These are phyloP conservation scores for Fraxinus cuspidata DNA, from an alignment of 257 asterid species.

Conservation along the genomic window DNA sequence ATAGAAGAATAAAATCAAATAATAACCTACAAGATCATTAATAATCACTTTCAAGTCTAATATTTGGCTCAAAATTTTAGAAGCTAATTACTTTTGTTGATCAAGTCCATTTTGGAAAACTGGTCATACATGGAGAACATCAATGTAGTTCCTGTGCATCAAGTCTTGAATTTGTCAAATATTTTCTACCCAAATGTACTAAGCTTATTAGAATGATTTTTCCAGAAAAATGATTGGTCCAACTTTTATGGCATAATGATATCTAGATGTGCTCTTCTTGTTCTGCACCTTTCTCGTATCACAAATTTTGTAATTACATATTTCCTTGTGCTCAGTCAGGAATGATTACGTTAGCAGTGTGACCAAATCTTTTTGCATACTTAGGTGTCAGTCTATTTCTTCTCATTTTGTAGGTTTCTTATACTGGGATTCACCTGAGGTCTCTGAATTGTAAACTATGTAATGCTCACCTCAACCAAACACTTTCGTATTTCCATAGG, in stretches of 20 bases:
- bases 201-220: neutral
- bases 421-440: too few relatives aligned
- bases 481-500: too few relatives aligned
- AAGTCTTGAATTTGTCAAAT: neutral
- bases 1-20: conserved; percentile 12
- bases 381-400: too few relatives aligned
- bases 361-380: too few relatives aligned
- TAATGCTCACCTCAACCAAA: too few relatives aligned
- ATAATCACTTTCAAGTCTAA: neutral
- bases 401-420: too few relatives aligned
- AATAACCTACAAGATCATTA: neutral
- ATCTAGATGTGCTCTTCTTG: too few relatives aligned
- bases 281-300: neutral
- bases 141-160: neutral
- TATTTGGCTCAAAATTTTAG: neutral
- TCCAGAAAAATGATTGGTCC: neutral
- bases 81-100: neutral
- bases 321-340: too few relatives aligned
- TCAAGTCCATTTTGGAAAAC: neutral
- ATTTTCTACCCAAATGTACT: neutral
- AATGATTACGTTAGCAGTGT: too few relatives aligned
- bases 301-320: neutral
- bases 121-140: neutral
- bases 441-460: too few relatives aligned
- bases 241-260: too few relatives aligned